phyloP scores from a whole-genome alignment of 192 early-diverging fungal genomes.

The Linnemannia zychae region DNA sequence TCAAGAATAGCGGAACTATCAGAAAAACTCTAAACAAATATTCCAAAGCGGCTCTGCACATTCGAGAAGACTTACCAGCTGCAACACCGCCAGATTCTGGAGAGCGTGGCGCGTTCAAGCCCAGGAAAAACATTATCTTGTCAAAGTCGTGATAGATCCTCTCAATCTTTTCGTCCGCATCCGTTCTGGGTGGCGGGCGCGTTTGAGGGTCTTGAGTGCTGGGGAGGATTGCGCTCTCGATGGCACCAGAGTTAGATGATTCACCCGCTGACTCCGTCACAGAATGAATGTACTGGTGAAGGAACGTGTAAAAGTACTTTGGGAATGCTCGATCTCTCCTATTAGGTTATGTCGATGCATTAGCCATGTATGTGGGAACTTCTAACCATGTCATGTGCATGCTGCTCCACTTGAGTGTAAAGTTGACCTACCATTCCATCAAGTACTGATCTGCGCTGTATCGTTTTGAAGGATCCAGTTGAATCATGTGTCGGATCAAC shows the following conservation, averaged over 20 bases:
- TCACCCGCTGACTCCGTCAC: slow-evolving; percentile 67
- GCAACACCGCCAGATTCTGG: not conserved
- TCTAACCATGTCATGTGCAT: not conserved
- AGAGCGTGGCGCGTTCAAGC: slow-evolving; percentile 33
- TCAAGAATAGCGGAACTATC: not conserved
- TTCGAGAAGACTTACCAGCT: not conserved
- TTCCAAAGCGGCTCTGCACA: not conserved
- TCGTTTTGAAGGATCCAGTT: slow-evolving; percentile 82
- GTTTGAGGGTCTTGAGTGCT: slow-evolving; percentile 12
- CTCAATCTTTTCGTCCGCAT: slow-evolving; percentile 85
- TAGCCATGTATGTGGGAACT: not conserved
- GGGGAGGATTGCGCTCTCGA: slow-evolving; percentile 28
- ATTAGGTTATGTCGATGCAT: not conserved
- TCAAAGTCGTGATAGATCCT: slow-evolving; percentile 81
- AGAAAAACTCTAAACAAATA: not conserved
- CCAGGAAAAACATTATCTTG: slow-evolving; percentile 72
- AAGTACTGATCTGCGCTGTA: slow-evolving; percentile 84
- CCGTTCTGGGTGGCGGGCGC: slow-evolving; percentile 51
- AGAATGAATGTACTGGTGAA: slow-evolving; percentile 79
- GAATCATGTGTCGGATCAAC: slow-evolving; percentile 91
- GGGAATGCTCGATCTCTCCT: slow-evolving; percentile 85
- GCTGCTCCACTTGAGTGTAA: not conserved
- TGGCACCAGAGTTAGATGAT: slow-evolving; percentile 22
- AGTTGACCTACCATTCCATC: slow-evolving; percentile 69
- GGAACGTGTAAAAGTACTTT: slow-evolving; percentile 77